Base-by-base conservation (phyloP, 352 stramenopile genomes). In the Phytophthora niederhauseri region DNA sequence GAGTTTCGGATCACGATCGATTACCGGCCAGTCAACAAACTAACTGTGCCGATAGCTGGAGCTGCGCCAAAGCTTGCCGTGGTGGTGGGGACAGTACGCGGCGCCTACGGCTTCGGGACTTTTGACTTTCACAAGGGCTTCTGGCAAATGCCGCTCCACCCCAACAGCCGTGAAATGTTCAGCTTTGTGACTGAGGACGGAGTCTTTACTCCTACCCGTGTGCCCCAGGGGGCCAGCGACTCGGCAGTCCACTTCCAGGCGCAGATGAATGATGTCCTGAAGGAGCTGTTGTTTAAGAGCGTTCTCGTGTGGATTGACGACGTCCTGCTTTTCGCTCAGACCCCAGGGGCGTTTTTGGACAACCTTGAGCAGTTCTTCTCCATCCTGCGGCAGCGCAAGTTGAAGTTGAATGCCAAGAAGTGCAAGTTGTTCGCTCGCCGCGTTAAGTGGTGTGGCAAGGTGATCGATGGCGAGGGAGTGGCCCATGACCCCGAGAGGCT, bases 221-320 rank as follows among this genome's bases (percentile, higher is more conserved):
- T 46, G 38, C 38, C 38, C 11, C 38, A 46, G 28, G 43, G 19
- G 6, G 46, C 20, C 11, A 53, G 46, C 14, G 46, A 53, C 19
- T 53, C 46, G 0, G 45, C 7, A 56, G 36, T 56, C 26, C 49
- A 57, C 36, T 64, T 64, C 7, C 57, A 64, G 46, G 22, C 34
- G 8, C 57, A 64, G 24, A 64, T 64, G 57, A 53, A 64, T 26
- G 24, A 49, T 1, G 46, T 53, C 4, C 31, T 64, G 57, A 64
- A 56, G 34, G 57, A 56, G 20, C 46, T 64, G 5, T 20, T 64
- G 24, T 64, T 64, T 56, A 24, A 31, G 2, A 57, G 28, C 24
- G 45, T 53, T 12, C 34, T 57, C 6, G 43, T 64, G 24, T 64
- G 57, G 57, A 56, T 64, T 17, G 43, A 64, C 19, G 45, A 64